Conservation (phyloP, 2,329 filamentous ascomycete species). For the Verticillium tricorpus region DNA sequence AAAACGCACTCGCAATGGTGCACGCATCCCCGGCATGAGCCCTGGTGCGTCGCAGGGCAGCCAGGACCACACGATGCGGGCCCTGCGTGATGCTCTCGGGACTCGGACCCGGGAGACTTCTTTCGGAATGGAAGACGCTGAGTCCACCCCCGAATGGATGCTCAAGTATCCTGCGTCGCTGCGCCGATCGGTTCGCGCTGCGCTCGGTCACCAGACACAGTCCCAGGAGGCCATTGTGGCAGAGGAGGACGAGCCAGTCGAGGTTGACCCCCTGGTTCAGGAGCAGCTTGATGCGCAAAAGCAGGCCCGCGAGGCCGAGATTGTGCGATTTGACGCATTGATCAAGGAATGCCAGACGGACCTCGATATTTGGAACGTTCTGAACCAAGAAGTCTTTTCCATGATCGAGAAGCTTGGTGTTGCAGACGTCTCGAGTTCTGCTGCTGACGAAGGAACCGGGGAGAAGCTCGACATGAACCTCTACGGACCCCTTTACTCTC, state of each 20-base stretch:
- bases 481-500: constrained; percentile 61
- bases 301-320: constrained; percentile 40
- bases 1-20: not conserved
- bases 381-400: constrained; percentile 64
- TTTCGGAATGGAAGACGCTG: not conserved
- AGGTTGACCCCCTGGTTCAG: constrained; percentile 4
- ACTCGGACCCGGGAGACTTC: not conserved
- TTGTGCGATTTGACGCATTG: constrained; percentile 44
- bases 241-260: not conserved
- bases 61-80: not conserved
- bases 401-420: constrained; percentile 54
- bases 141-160: constrained; percentile 14
- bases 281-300: constrained; percentile 25
- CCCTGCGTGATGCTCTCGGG: not conserved
- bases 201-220: constrained; percentile 15
- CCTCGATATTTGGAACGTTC: constrained; percentile 59
- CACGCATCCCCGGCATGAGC: not conserved
- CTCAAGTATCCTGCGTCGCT: constrained; percentile 33
- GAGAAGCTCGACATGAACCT: constrained; percentile 43
- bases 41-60: not conserved
- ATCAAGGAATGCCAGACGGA: constrained; percentile 57
- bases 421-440: constrained; percentile 16
- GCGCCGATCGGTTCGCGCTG: constrained; percentile 32
- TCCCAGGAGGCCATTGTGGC: not conserved
- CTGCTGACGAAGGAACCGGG: constrained; percentile 2